Base-by-base conservation (phyloP, 805 yeast genomes). In the Millerozyma miso region DNA sequence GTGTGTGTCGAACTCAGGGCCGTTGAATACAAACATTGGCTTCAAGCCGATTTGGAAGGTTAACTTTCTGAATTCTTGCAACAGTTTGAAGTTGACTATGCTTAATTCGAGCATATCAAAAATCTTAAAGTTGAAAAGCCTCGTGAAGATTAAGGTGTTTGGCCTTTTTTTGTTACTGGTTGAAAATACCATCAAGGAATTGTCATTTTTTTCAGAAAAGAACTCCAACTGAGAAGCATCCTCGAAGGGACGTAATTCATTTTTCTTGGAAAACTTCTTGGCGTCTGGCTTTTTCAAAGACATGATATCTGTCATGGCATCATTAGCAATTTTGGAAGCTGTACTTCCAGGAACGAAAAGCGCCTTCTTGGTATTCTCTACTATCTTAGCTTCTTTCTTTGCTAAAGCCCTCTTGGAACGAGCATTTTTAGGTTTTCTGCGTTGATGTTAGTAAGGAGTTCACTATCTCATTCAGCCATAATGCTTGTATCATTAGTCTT, bases 401-500 rank as follows among this genome's bases (percentile, higher is more conserved):
- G 89, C 96, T 50, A 90, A 62, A 4, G 96, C 98, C 66, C 99
- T 81, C 71, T 93, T 93, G 43, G 97, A 80, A 59, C 98, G 88
- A 42, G 96, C 96, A 59, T 84, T 93, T 70, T 89, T 90, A 31
- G 99, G 98, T 53, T 88, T 84, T 14, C 54, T 47, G 32, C 35
- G 15, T 17, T 18, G 19, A 33, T 13, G 47, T 46, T 43, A 46
- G 44, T 39, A 41, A 19, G 10, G n/a, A n/a, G n/a, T n/a, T n/a
- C n/a, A n/a, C 18, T n/a, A 8, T 32, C 35, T 29, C 13, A 10
- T 29, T 10, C 35, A n/a, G 8, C 15, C 35, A 31, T 20, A 29
- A 26, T 19, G 31, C 7, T 19, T n/a, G 5, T 19, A 19, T 14
- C n/a, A 18, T 6, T 19, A n/a, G n/a, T n/a, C n/a, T n/a, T n/a